Evolutionary conservation across 169 alveolate genomes (phyloP).

Genomic region (Eimeria maxima): DNA sequence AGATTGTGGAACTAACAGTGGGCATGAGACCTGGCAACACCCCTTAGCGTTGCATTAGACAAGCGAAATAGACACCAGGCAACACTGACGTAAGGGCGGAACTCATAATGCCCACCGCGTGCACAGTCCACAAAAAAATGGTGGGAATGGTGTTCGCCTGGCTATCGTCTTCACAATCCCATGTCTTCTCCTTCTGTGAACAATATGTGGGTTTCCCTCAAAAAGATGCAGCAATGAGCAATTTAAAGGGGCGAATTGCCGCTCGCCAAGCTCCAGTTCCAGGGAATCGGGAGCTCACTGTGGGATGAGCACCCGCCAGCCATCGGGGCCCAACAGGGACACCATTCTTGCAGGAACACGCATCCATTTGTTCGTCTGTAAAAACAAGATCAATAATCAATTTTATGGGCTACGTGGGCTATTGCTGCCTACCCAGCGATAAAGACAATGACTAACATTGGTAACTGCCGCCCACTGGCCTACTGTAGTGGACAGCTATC

Average conservation of each 20-base stretch:
- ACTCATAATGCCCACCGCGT: neutral
- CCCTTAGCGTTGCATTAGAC: neutral
- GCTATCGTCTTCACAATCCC: neutral
- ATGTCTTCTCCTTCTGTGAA: neutral
- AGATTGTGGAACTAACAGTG: neutral
- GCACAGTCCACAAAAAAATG: neutral
- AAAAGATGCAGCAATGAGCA: neutral
- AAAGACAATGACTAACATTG: neutral
- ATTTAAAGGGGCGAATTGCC: neutral
- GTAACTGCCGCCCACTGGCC: constrained; percentile 15
- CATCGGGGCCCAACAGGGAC: neutral
- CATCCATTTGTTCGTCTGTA: neutral
- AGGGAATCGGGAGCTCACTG: neutral
- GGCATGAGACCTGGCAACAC: constrained; percentile 1
- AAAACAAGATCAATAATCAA: neutral
- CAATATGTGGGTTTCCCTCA: neutral
- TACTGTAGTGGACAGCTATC: neutral
- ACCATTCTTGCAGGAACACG: neutral
- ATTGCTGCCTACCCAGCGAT: neutral
- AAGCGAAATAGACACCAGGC: neutral
- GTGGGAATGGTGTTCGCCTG: neutral
- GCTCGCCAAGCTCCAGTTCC: neutral
- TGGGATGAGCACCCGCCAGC: neutral
- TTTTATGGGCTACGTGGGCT: neutral
- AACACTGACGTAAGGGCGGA: neutral